phyloP scores from a whole-genome alignment of 768 basidiomycete genomes.

The Boletus tylopilopsis region DNA sequence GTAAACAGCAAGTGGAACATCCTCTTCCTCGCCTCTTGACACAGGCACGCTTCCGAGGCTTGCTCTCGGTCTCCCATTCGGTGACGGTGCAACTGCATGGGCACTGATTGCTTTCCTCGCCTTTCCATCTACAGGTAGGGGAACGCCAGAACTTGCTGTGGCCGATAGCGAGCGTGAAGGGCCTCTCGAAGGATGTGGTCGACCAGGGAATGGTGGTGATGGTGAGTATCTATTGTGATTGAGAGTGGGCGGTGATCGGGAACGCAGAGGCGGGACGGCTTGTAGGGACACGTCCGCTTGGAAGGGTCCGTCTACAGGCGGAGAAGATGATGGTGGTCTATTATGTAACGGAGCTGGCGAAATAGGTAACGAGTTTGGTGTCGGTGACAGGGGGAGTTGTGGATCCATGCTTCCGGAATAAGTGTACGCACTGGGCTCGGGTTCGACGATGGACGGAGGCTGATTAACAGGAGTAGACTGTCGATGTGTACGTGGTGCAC shows the following conservation, averaged over 20 bases:
- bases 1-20: conserved; percentile 75
- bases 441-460: conserved; percentile 26
- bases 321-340: conserved; percentile 31
- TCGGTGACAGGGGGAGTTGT: conserved; percentile 51
- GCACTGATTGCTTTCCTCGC: conserved; percentile 63
- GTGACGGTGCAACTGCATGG: conserved; percentile 45
- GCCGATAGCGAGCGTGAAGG: conserved; percentile 72
- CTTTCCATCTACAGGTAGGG: conserved; percentile 43
- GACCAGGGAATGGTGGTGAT: conserved; percentile 22
- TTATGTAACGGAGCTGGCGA: conserved; percentile 22
- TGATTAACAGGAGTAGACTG: conserved; percentile 28
- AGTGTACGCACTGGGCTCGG: conserved; percentile 27
- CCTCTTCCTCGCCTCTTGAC: conserved; percentile 61
- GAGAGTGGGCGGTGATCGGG: conserved; percentile 53
- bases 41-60: conserved; percentile 33
- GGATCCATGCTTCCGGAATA: conserved; percentile 30
- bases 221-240: conserved; percentile 37
- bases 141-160: conserved; percentile 44
- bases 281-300: conserved; percentile 23
- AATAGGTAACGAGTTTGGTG: conserved; percentile 16
- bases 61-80: conserved; percentile 40
- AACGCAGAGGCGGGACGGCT: conserved; percentile 36
- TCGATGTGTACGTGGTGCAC: conserved; percentile 22
- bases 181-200: conserved; percentile 32
- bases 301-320: conserved; percentile 22